A percentile compares a stretch with the other conserved stretches of the same genome.
Conservation (phyloP, 2,329 filamentous ascomycete genomes). For the Bisporella sp. region DNA sequence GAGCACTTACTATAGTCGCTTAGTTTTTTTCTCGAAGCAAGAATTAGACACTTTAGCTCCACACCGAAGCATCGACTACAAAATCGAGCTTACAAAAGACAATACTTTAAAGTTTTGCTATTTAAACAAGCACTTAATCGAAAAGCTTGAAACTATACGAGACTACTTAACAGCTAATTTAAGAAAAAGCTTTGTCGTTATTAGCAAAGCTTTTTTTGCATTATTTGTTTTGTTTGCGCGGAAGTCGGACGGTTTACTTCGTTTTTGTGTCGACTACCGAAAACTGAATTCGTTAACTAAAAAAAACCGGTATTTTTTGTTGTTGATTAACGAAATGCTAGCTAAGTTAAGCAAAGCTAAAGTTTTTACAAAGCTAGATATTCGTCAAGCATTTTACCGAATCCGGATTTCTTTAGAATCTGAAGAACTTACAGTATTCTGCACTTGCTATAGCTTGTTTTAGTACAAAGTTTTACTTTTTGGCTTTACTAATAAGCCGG, state of each 20-base stretch:
- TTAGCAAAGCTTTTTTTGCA: not conserved
- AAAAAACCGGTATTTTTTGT: no score
- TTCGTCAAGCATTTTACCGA: constrained; percentile 1
- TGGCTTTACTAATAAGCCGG: not conserved
- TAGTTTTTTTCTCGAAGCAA: not conserved
- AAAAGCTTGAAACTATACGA: not conserved
- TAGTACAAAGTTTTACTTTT: constrained; percentile 1
- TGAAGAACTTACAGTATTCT: not conserved
- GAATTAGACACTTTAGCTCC: not conserved
- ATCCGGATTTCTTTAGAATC: not conserved
- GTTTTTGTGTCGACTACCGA: no score
- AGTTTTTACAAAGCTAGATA: constrained; percentile 6
- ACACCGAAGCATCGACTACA: not conserved
- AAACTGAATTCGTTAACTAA: no score
- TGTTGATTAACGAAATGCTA: not conserved
- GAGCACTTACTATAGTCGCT: not conserved
- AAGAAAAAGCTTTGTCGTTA: no score
- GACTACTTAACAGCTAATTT: not conserved
- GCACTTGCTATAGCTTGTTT: no score
- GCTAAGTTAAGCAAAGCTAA: not conserved
- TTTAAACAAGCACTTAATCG: not conserved
- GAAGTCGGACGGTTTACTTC: not conserved
- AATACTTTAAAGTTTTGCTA: no score
- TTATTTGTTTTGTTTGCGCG: not conserved
- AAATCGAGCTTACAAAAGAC: no score